Evolutionary conservation across 1,284 basidiomycete species (phyloP), one percentile per base, ranked within the genome.

Genomic region (Sporisorium scitamineum): DNA sequence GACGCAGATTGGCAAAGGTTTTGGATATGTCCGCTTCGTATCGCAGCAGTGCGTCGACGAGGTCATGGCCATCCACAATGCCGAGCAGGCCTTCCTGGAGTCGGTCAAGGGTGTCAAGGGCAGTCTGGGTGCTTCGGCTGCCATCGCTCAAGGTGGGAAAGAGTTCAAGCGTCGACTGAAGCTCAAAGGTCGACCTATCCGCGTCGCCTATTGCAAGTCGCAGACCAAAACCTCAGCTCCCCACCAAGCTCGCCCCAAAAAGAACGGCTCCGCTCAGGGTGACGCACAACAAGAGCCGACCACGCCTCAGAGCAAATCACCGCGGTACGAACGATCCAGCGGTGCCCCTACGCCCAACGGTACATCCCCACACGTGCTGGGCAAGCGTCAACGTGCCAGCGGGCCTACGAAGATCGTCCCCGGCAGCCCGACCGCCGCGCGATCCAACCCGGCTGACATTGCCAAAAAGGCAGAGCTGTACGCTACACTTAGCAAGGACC

Each of bases 1-100:
- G 62, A 97, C 94, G 0, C 95, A 95, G 79, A 89, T 98, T 37
- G 96, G 96, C n/a, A 98, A 97, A 87, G 96, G 96, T 1, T 96
- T 99, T 84, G 95, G 92, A 11, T 98, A 98, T 85, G 91, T 98
- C 10, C 91, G 94, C 78, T 94, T 98, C 78, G 85, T 88, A 58
- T 95, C 80, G 94, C 85, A 81, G 91, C 89, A 53, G 47, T 70
- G 67, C 48, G 72, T 82, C 13, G 84, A 85, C 59, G 84, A 85
- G 61, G 48, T 85, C 18, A 67, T 85, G 45, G 84, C 84, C 9
- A 44, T 84, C 16, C 63, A 71, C 54, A 77, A 80, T 51, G 72
- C 83, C 13, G 84, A 85, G 29, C 73, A 82, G 52, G 80, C 79
- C 7, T 82, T 80, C 45, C 48, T 85, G 11, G 67, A 74, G 6